These are phyloP conservation scores for Cutaneotrichosporon daszewskae DNA, from an alignment of 1,284 basidiomycete genomes.

Conservation along the genomic window DNA sequence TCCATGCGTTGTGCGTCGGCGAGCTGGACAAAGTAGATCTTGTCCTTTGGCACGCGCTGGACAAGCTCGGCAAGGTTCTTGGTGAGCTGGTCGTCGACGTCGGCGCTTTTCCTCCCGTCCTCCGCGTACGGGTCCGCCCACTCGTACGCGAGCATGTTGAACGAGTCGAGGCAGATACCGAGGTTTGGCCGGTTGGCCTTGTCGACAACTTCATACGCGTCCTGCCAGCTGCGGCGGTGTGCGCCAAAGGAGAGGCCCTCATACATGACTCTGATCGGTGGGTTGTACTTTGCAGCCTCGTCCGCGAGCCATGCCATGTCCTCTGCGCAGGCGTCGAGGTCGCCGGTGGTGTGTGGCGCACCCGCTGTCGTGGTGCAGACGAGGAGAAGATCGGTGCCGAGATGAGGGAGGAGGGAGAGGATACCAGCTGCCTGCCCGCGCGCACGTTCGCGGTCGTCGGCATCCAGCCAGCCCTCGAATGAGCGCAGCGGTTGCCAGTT, in stretches of 20 bases:
- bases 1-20: slow-evolving; percentile 6
- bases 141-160: slow-evolving; percentile 4
- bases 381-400: slow-evolving; percentile 4
- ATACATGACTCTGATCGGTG: slow-evolving; percentile 1
- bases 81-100: neutral
- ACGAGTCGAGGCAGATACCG: slow-evolving; percentile 8
- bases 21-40: slow-evolving; percentile 4
- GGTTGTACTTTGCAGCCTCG: neutral
- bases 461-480: slow-evolving; percentile 5
- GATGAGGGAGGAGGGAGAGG: slow-evolving; percentile 3
- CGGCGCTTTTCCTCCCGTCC: neutral
- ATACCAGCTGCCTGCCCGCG: neutral
- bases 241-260: slow-evolving; percentile 4
- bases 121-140: slow-evolving; percentile 5
- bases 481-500: slow-evolving; percentile 6
- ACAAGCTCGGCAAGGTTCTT: slow-evolving; percentile 1
- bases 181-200: slow-evolving; percentile 6
- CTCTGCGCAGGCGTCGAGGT: neutral
- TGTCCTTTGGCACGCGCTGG: neutral
- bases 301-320: slow-evolving; percentile 5
- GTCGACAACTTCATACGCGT: slow-evolving; percentile 3
- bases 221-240: slow-evolving; percentile 6
- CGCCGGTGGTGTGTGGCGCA: neutral
- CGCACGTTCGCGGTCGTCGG: neutral
- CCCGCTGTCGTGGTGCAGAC: neutral